Base-by-base conservation (phyloP, 768 basidiomycete species). In the Gelatoporia subvermispora region DNA sequence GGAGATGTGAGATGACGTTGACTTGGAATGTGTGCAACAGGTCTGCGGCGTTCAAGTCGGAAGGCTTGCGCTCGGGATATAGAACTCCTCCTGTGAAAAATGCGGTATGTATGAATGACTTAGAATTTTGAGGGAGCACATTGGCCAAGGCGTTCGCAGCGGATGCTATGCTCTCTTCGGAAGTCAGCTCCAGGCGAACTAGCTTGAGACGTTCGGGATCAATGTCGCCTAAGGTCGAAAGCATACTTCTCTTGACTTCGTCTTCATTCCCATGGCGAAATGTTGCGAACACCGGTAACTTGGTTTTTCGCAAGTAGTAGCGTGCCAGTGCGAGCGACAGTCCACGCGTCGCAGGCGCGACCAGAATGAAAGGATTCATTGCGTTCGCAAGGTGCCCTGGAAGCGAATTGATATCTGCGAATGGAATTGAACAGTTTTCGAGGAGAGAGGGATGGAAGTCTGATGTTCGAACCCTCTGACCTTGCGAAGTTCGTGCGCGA, bases 1-100 rank as follows among this genome's bases (percentile, higher is more conserved):
- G 71, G 37, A 82, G 66, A 59, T 82, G 80, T 17, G 81, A 76
- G 47, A 82, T 71, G 56, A 76, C 74, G 63, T 84, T 83, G 60
- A 75, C 73, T 54, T 75, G 68, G 64, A 80, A 82, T 11, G 76
- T 72, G 48, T 73, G 60, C 22, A 62, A 54, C 36, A 81, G 60
- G 31, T 65, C 49, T 22, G 61, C 60, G 53, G 66, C 57, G 60
- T 77, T 67, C 42, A 83, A 52, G 52, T 81, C 77, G 3, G 66
- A 64, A 2, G 77, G 76, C 24, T 68, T 71, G 50, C 74, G 78
- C 59, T 82, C 79, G n/a, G 78, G 74, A 51, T 75, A 65, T 24
- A 82, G 68, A 23, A 81, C 57, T 2, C 80, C 79, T 35, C 77
- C 79, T 2, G 76, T 74, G 53, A 80, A 70, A 61, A 79, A 79